These are phyloP conservation scores for Tephrocybe sp. DNA, from an alignment of 768 basidiomycete genomes.

Conservation along the genomic window DNA sequence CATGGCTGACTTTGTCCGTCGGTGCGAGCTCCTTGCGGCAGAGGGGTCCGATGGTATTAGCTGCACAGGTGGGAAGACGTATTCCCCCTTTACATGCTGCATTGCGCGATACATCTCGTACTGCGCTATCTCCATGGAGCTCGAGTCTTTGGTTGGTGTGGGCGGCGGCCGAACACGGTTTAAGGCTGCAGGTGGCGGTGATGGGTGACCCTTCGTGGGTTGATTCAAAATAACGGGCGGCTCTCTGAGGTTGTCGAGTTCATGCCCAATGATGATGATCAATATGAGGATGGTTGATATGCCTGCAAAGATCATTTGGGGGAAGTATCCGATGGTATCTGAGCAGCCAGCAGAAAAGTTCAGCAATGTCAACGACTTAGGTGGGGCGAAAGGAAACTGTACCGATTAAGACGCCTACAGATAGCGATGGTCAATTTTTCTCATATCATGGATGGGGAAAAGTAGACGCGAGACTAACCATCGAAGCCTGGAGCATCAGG, in stretches of 20 bases:
- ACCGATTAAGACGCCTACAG: constrained; percentile 49
- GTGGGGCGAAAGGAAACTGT: constrained; percentile 8
- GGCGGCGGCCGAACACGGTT: constrained; percentile 26
- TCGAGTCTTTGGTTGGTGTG: constrained; percentile 27
- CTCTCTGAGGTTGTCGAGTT: constrained; percentile 27
- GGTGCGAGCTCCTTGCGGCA: constrained; percentile 14
- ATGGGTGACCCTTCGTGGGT: constrained; percentile 1
- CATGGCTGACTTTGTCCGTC: constrained; percentile 31
- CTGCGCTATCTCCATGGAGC: constrained; percentile 32
- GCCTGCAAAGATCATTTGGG: constrained; percentile 53
- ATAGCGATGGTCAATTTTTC: neutral
- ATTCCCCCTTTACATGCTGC: constrained; percentile 39
- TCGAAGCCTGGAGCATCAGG: constrained; percentile 57
- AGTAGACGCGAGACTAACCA: constrained; percentile 20
- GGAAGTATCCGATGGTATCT: constrained; percentile 60
- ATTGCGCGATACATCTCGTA: constrained; percentile 36
- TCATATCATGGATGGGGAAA: neutral
- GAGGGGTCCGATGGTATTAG: neutral
- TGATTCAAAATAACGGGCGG: neutral
- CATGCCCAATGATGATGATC: constrained; percentile 41
- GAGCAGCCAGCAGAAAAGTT: neutral
- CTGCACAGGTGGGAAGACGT: constrained; percentile 35
- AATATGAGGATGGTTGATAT: constrained; percentile 42
- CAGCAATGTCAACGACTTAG: neutral
- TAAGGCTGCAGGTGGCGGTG: constrained; percentile 17